Evolutionary conservation across 169 alveolate species (phyloP).

Genomic region (Prorocentrum cordatum): DNA sequence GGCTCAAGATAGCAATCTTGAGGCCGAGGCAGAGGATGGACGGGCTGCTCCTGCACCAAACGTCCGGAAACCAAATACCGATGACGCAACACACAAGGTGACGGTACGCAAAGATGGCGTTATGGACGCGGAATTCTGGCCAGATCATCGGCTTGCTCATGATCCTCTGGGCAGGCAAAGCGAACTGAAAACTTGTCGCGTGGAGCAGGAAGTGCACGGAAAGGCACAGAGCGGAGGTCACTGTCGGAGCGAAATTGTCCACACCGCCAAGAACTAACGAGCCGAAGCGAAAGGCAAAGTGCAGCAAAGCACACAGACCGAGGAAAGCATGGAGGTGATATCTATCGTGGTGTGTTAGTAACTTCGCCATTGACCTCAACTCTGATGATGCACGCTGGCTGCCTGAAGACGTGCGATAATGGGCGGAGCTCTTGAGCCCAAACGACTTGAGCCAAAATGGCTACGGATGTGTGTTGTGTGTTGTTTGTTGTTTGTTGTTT

Average conservation of each 20-base stretch:
- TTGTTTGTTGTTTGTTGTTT: too few species aligned
- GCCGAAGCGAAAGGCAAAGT: background rate
- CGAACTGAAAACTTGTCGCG: background rate
- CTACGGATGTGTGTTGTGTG: too few species aligned
- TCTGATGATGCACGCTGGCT: too few species aligned
- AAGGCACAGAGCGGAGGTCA: background rate
- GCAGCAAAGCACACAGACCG: background rate
- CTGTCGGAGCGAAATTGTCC: background rate
- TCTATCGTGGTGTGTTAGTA: background rate
- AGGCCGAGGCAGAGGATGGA: background rate
- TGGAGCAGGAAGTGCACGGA: background rate
- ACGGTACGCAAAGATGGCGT: slow-evolving; percentile 31
- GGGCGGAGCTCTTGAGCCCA: too few species aligned
- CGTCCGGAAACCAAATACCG: slow-evolving; percentile 28
- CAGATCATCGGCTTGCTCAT: slow-evolving; percentile 52
- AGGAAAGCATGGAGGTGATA: background rate
- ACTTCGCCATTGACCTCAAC: background rate
- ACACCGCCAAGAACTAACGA: background rate
- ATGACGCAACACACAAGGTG: slow-evolving; percentile 12
- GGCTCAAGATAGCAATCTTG: slow-evolving; percentile 2
- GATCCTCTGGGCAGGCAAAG: background rate
- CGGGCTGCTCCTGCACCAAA: slow-evolving; percentile 29
- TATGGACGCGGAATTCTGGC: slow-evolving; percentile 45
- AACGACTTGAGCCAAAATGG: too few species aligned
- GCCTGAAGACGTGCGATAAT: too few species aligned